Percentiles rank a stretch among this genome's conserved stretches.
phyloP scores from a whole-genome alignment of 495 filamentous ascomycete genomes.

The Bombardia bombarda region DNA sequence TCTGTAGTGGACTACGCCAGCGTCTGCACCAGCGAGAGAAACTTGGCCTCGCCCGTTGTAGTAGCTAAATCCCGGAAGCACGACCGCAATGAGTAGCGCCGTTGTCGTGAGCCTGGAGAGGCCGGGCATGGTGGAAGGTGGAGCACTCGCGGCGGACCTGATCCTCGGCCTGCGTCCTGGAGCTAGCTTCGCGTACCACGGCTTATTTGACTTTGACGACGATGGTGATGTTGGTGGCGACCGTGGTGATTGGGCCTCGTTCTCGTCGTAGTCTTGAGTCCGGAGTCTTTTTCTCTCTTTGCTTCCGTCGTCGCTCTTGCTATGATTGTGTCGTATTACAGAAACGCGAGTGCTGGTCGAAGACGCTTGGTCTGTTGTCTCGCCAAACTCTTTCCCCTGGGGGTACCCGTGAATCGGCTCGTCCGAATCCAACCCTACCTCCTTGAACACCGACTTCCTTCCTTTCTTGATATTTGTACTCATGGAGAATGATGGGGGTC shows the following conservation, averaged over 20 bases:
- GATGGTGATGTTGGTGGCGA: constrained; percentile 8
- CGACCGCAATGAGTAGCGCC: constrained; percentile 44
- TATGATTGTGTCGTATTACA: neutral
- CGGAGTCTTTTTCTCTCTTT: constrained; percentile 5
- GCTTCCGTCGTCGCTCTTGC: constrained; percentile 7
- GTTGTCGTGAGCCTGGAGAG: constrained; percentile 38
- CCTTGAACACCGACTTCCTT: constrained; percentile 37
- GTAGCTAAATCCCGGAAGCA: constrained; percentile 40
- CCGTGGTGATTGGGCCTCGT: constrained; percentile 5
- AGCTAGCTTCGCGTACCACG: constrained; percentile 31
- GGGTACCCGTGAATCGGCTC: constrained; percentile 10
- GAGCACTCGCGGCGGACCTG: constrained; percentile 30
- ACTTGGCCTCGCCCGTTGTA: constrained; percentile 27
- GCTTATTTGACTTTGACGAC: constrained; percentile 11
- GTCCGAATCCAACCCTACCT: constrained; percentile 35
- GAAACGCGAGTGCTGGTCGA: constrained; percentile 1
- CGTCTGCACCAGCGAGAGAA: constrained; percentile 34
- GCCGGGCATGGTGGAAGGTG: constrained; percentile 28
- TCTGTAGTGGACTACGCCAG: constrained; percentile 31
- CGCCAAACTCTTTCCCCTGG: constrained; percentile 17
- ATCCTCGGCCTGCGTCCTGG: constrained; percentile 32
- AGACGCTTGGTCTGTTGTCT: constrained; percentile 17
- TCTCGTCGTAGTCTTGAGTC: constrained; percentile 2
- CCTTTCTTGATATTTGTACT: constrained; percentile 28
- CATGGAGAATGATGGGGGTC: constrained; percentile 23